These are phyloP conservation scores for Diaporthe capsici DNA, from an alignment of 2,329 filamentous ascomycete species.

Conservation along the genomic window DNA sequence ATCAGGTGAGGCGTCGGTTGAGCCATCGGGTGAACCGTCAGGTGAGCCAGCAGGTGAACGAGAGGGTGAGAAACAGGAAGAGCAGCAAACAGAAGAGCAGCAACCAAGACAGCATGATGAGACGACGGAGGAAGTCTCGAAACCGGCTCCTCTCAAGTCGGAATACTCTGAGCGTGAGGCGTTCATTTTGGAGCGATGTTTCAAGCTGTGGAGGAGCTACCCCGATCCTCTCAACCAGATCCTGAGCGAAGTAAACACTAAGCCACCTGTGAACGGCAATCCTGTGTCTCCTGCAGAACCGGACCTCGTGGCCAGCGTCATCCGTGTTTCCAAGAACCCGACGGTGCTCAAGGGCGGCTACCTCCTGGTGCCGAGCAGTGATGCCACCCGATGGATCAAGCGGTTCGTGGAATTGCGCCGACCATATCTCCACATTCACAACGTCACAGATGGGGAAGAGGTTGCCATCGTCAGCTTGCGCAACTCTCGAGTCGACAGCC, in stretches of 20 bases:
- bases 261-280: slow-evolving; percentile 76
- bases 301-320: slow-evolving; percentile 81
- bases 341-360: slow-evolving; percentile 89
- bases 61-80: not conserved
- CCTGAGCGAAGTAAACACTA: slow-evolving; percentile 72
- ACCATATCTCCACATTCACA: slow-evolving; percentile 93
- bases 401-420: slow-evolving; percentile 92
- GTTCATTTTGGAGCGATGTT: slow-evolving; percentile 66
- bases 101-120: slow-evolving; percentile 48
- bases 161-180: slow-evolving; percentile 64
- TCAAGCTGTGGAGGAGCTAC: slow-evolving; percentile 76
- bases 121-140: slow-evolving; percentile 41
- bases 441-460: slow-evolving; percentile 88
- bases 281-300: slow-evolving; percentile 65
- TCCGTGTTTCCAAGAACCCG: slow-evolving; percentile 84
- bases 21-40: slow-evolving; percentile 41
- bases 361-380: slow-evolving; percentile 85
- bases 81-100: slow-evolving; percentile 26
- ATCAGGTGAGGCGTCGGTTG: not conserved
- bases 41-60: slow-evolving; percentile 36
- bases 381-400: slow-evolving; percentile 88
- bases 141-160: slow-evolving; percentile 46
- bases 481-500: slow-evolving; percentile 92
- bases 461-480: slow-evolving; percentile 89
- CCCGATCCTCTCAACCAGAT: slow-evolving; percentile 70